Evolutionary conservation across 306 rosid species (phyloP), one percentile per base, ranked within the genome.

Genomic region (Prunus campanulata): DNA sequence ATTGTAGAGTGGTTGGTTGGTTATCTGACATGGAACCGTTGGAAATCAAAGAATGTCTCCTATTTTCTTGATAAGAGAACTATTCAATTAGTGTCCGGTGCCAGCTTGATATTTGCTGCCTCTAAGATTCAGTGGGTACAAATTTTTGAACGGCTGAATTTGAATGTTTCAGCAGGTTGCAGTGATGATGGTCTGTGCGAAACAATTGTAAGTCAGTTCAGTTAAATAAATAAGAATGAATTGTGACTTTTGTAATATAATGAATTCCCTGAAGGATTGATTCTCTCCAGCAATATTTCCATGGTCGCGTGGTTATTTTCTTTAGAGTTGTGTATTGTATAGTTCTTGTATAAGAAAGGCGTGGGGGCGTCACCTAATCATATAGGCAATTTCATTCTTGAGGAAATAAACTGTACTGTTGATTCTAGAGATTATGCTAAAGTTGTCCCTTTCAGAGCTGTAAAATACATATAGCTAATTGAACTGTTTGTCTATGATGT

Each of bases 41-140:
- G 85, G 87, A 84, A 77, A 65, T 80, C 78, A 9, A 70, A 75
- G 63, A 60, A n/a, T 78, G 72, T 80, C 24, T 73, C 76, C 10
- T 84, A 73, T 49, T 77, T 80, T 66, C 74, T 84, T 46, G 85
- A 84, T 72, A 80, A 73, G 62, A 84, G 85, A 77, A 35, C 78
- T 63, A 18, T 81, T 62, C 72, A 50, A 70, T 74, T 84, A 73
- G 85, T 84, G 66, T 84, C 87, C 8, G 87, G 85, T 67, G 85
- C 87, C 52, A 81, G 85, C 78, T 35, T 84, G 85, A 74, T 84
- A 69, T 84, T 80, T 65, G 74, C 82, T 68, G 74, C 85, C 46
- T 78, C 85, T 24, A 84, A 84, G 82, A 54, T 50, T 63, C 83
- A 84, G 77, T 84, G 87, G 87, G 59, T 63, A 48, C 77, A 77